phyloP scores from a whole-genome alignment of 345 rosid species.

The Bretschneidera sinensis region DNA sequence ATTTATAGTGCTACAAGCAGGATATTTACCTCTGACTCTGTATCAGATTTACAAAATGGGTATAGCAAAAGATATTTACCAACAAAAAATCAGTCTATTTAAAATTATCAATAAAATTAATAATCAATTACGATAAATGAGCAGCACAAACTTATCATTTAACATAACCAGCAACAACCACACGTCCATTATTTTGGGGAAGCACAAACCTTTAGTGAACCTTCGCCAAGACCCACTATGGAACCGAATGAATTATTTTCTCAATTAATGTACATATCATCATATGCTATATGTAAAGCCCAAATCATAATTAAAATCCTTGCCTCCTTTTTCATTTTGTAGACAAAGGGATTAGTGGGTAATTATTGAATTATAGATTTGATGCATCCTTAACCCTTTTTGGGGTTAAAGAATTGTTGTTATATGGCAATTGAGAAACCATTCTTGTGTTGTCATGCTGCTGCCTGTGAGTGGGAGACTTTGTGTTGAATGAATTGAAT shows the following conservation, averaged over 20 bases:
- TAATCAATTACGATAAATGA: slow-evolving; percentile 17
- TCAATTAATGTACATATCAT: slow-evolving; percentile 22
- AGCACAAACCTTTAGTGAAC: slow-evolving; percentile 6
- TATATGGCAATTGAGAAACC: slow-evolving; percentile 24
- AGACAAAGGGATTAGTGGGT: slow-evolving; percentile 19
- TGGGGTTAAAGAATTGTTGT: slow-evolving; percentile 30
- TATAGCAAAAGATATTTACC: too few relatives aligned
- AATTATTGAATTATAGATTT: not conserved
- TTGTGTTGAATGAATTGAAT: slow-evolving; percentile 40
- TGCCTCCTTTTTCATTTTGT: slow-evolving; percentile 7
- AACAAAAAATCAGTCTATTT: slow-evolving; percentile 2
- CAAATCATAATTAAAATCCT: slow-evolving; percentile 13
- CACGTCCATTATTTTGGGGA: not conserved
- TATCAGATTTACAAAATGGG: too few relatives aligned
- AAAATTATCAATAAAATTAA: not conserved
- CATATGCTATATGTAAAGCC: too few relatives aligned
- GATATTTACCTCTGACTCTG: too few relatives aligned
- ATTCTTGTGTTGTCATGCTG: slow-evolving; percentile 32
- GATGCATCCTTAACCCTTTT: slow-evolving; percentile 27
- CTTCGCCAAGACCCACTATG: slow-evolving; percentile 10
- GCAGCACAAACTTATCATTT: slow-evolving; percentile 21
- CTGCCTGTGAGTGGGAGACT: slow-evolving; percentile 41
- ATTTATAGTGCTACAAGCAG: too few relatives aligned
- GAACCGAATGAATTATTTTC: slow-evolving; percentile 7
- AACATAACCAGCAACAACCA: not conserved